phyloP scores from a whole-genome alignment of 345 rosid species.

The Acer saccharum region DNA sequence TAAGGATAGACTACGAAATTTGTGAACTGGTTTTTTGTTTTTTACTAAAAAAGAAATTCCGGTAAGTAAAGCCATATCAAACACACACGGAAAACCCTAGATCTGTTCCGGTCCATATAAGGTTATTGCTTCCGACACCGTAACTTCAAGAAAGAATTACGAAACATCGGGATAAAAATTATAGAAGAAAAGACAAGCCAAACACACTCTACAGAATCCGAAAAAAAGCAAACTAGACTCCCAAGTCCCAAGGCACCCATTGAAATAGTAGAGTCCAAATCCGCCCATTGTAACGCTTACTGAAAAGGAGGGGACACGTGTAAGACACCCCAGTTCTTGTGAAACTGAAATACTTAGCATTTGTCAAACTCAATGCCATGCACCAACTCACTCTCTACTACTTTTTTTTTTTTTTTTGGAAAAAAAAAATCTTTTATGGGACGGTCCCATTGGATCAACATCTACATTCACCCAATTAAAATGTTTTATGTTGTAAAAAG shows the following conservation, averaged over 20 bases:
- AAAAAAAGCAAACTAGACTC: background rate
- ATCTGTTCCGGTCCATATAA: no score
- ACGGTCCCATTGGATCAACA: no score
- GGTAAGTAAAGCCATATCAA: no score
- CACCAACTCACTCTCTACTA: background rate
- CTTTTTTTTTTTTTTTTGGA: no score
- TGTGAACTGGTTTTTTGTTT: no score
- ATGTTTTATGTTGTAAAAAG: background rate
- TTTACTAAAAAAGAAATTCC: no score
- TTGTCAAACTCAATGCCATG: background rate
- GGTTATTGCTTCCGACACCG: background rate
- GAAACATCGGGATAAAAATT: no score
- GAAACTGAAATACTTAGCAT: background rate
- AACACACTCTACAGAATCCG: background rate
- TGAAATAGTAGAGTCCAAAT: background rate
- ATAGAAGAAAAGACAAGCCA: background rate
- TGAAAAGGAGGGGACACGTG: slow-evolving; percentile 7
- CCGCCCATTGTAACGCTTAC: background rate
- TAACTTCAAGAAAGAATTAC: background rate
- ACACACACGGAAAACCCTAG: no score
- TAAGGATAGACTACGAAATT: no score
- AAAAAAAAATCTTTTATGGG: background rate
- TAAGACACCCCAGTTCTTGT: slow-evolving; percentile 1
- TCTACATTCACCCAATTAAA: no score
- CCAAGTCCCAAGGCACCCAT: background rate